Evolutionary conservation across 1,284 basidiomycete species (phyloP).

Genomic region (Tylopilus sp.): DNA sequence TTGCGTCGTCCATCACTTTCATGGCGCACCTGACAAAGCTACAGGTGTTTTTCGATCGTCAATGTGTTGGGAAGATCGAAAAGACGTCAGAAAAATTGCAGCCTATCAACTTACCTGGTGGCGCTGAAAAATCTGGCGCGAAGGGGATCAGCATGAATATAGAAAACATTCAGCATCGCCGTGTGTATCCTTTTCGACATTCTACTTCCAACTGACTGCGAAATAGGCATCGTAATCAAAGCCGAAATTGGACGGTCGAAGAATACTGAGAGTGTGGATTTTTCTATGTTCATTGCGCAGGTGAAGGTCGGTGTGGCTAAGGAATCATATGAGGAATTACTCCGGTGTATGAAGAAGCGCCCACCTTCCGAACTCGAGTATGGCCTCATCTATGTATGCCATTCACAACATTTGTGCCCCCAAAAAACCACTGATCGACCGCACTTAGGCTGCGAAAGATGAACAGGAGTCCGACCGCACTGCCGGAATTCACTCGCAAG

Average conservation of each 20-base stretch:
- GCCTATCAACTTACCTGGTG: conserved; percentile 58
- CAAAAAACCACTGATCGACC: background rate
- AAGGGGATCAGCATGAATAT: conserved; percentile 64
- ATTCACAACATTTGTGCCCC: background rate
- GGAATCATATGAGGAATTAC: conserved; percentile 80
- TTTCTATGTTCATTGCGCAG: conserved; percentile 86
- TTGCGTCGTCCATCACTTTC: conserved; percentile 93
- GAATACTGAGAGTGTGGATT: conserved; percentile 60
- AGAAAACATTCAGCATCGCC: background rate
- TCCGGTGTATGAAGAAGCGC: conserved; percentile 94
- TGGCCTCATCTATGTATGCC: conserved; percentile 84
- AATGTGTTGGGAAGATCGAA: conserved; percentile 76
- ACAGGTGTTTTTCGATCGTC: conserved; percentile 82
- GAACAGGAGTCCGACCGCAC: background rate
- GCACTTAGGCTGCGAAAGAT: background rate
- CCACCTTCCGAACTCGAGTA: conserved; percentile 83
- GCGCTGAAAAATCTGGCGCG: conserved; percentile 58
- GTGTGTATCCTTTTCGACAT: conserved; percentile 7
- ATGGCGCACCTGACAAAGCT: conserved; percentile 85
- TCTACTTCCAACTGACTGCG: background rate
- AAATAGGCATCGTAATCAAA: conserved; percentile 11
- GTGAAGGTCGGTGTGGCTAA: conserved; percentile 78
- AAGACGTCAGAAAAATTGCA: conserved; percentile 75
- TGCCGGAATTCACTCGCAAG: conserved; percentile 58
- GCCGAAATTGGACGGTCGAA: conserved; percentile 2